A percentile compares a stretch with the other conserved stretches of the same genome.
Conservation (phyloP, 163 green algal genomes). For the Chlamydomonas reinhardtii region DNA sequence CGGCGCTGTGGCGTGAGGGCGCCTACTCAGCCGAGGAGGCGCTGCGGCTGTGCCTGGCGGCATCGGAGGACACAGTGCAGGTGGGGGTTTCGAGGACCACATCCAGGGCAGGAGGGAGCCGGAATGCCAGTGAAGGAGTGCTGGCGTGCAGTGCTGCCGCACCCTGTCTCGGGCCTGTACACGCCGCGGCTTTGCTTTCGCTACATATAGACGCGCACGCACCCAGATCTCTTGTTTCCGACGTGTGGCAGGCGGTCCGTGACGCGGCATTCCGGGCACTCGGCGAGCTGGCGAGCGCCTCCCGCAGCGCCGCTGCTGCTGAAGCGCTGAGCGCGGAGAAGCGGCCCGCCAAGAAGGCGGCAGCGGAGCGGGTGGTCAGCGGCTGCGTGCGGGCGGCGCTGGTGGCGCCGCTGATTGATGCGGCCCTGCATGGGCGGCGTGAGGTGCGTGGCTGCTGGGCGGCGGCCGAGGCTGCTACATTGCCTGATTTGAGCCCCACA, state of each 20-base stretch:
- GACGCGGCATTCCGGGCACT: slow-evolving; percentile 57
- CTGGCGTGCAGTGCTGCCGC: too few species aligned
- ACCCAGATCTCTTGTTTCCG: too few species aligned
- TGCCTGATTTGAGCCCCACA: too few species aligned
- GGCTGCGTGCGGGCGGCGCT: slow-evolving; percentile 26
- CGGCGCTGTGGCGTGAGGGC: slow-evolving; percentile 69
- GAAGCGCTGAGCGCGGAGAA: slow-evolving; percentile 29
- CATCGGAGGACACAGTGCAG: slow-evolving; percentile 48
- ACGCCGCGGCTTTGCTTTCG: too few species aligned
- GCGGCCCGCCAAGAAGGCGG: slow-evolving; percentile 38
- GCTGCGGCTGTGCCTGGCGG: slow-evolving; percentile 46
- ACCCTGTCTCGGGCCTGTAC: too few species aligned
- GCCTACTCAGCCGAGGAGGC: slow-evolving; percentile 66
- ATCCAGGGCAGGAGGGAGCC: too few species aligned
- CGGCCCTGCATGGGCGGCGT: not conserved
- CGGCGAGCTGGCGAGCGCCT: slow-evolving; percentile 58
- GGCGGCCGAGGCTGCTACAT: too few species aligned
- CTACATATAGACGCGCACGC: too few species aligned
- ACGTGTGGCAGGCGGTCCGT: slow-evolving; percentile 33
- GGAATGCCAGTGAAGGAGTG: too few species aligned
- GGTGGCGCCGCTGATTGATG: slow-evolving; percentile 29
- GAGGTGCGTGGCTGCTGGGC: slow-evolving; percentile 15
- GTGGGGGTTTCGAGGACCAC: too few species aligned
- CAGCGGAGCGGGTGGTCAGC: slow-evolving; percentile 16
- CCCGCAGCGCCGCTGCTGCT: slow-evolving; percentile 7